Base-by-base conservation (phyloP, 148 eudicot genomes). In the Heliamphora exappendiculata region DNA sequence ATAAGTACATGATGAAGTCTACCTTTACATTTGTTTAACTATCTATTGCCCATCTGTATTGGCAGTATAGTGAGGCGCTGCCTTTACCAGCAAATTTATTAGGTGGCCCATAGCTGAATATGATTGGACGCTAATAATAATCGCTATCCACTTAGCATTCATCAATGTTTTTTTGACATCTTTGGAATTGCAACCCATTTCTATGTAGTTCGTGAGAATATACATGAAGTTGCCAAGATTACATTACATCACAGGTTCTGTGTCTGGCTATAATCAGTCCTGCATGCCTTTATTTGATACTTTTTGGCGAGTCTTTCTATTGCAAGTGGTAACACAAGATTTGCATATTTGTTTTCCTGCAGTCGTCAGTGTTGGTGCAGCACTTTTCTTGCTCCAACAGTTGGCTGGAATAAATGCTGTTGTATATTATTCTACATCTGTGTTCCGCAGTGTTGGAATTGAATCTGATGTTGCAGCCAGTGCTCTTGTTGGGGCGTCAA, bases 391-490 rank as follows among this genome's bases (percentile, higher is more conserved):
- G 87, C 88, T 94, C 82, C 98, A 95, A 84, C 98, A 95, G 87
- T 76, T 95, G 84, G 97, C 98, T 26, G 98, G 98, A 75, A 95
- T 95, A 80, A 95, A 95, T 81, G 98, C 97, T 44, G 97, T 95
- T 39, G 97, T 95, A 33, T 95, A 95, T 77, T 95, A 92, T 80
- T 95, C 98, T 26, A 95, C 98, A 1, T 84, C 97, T 22, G 98
- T 95, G 22, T 95, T 95, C 81, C 94, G 96, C 4, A 91, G 90
- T 81, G 97, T 97, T 80, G 98, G 98, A 74, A 88, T 95, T 83
- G 82, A 90, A 80, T 95, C 98, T 60, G 98, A 95, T 84, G 96
- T 95, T 80, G 98, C 98, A 72, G 98, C 98, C 66, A 95, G 98
- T 87, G 96, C 98, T 81, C 83, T 95, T 8, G 98, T 95, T 72